Conservation (phyloP, 129 eudicot species). For the Apium graveolens region DNA sequence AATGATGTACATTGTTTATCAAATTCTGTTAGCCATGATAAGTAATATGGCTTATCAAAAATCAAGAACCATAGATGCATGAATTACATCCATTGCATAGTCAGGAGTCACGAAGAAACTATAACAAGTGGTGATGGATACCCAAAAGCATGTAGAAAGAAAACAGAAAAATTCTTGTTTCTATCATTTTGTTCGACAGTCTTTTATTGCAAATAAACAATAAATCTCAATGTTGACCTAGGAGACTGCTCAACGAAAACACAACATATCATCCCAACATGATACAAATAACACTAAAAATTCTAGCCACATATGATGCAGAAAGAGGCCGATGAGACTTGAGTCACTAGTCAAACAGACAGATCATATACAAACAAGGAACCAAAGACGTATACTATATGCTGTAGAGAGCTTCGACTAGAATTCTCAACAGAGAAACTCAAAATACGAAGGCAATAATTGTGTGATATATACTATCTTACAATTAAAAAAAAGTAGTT, state of each 20-base stretch:
- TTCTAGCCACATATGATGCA: not conserved
- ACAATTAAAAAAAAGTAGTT: not conserved
- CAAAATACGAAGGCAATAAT: not conserved
- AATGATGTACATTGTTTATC: not conserved
- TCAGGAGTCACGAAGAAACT: not conserved
- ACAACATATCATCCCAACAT: not conserved
- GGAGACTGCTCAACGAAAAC: not conserved
- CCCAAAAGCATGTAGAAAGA: not conserved
- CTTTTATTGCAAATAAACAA: not conserved
- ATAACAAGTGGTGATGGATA: not conserved
- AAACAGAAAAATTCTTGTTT: not conserved
- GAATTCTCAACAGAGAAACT: not conserved
- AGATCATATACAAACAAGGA: not conserved
- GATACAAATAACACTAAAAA: not conserved
- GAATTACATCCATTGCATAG: not conserved
- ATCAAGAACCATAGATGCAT: not conserved
- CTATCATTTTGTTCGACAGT: not conserved
- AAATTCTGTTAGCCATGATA: not conserved
- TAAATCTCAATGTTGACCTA: not conserved
- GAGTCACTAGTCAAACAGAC: not conserved
- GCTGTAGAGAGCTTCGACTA: not conserved
- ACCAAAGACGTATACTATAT: not conserved
- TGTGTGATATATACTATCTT: not conserved
- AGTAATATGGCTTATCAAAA: not conserved
- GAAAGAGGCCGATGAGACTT: not conserved